Conservation (phyloP, 768 basidiomycete species). For the Hygrocybe coccinea region DNA sequence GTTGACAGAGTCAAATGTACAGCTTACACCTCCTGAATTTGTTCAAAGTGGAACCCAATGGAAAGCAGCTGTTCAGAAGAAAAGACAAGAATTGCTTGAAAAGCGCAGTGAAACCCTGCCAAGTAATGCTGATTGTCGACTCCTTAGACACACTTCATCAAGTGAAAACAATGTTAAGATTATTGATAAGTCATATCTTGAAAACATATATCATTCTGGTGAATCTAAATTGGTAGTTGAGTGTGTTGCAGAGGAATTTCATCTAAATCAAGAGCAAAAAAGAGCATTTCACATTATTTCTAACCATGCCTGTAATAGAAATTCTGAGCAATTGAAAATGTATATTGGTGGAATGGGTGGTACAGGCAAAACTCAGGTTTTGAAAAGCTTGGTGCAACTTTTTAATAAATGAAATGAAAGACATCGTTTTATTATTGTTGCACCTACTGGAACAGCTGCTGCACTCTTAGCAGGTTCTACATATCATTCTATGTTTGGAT, state of each 20-base stretch:
- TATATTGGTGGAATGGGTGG: constrained; percentile 33
- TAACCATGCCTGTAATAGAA: constrained; percentile 17
- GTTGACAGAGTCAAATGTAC: too few relatives aligned
- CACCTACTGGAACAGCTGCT: constrained; percentile 26
- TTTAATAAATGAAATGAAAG: constrained; percentile 24
- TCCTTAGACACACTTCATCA: not conserved
- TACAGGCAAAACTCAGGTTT: constrained; percentile 31
- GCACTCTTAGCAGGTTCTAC: constrained; percentile 22
- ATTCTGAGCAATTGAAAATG: constrained; percentile 27
- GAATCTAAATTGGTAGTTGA: constrained; percentile 7
- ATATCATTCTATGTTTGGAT: constrained; percentile 19
- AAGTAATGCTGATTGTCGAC: not conserved
- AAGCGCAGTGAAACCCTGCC: not conserved
- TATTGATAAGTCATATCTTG: constrained; percentile 21
- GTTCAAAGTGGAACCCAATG: constrained; percentile 7
- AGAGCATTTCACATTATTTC: constrained; percentile 30
- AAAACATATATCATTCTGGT: constrained; percentile 1
- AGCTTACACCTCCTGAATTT: not conserved
- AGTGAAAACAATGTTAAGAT: constrained; percentile 14
- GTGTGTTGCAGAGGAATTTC: constrained; percentile 14
- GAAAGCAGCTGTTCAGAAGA: constrained; percentile 6
- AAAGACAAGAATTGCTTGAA: constrained; percentile 8
- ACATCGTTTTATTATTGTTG: constrained; percentile 23
- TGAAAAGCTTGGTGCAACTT: constrained; percentile 21
- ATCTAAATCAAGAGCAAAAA: constrained; percentile 21